Evolutionary conservation across 257 asterid species (phyloP), one percentile per base, ranked within the genome.

Genomic region (Datura wrightii): DNA sequence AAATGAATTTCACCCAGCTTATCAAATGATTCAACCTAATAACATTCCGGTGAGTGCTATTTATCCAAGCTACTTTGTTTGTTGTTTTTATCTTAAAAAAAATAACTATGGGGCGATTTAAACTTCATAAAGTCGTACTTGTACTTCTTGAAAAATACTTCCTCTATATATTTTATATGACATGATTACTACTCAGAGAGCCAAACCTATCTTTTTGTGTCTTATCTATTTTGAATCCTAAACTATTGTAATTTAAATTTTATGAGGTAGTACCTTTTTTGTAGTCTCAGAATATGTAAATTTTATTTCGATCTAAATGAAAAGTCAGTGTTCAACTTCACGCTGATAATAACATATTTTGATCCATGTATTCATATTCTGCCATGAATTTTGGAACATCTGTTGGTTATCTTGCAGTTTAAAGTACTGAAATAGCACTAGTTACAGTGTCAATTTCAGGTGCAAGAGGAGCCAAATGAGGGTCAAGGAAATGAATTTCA

Each of bases 1-100:
- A 66, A 56, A 11, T 82, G 84, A 87, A 39, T 69, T 18, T 18
- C 79, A 16, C 19, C 31, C 59, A 50, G 83, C 37, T 0, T 81
- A 50, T 87, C 85, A 83, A 15, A 87, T 65, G 79, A 19, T 58
- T 84, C 65, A 39, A 59, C 56, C 62, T 41, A 67, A 69, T 85
- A 16, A 39, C 55, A 82, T 79, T 53, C 84, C 31, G 8, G 89
- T 87, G 78, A 87, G 87, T 84, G 31, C 44, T 24, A 36, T 39
- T 1, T 63, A 8, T 1, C 63, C 18, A 11, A 62, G 31, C 63
- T 56, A 56, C 2, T 56, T 58, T 58, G 11, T 58, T 58, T 34
- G 31, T 58, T 14, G 11, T 53, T 18, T 53, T 53, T 53, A 11
- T 53, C 37, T 5, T 13, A 24, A 24, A 24, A 24, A 53, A 8